Evolutionary conservation across 305 asterid genomes (phyloP).

Genomic region (Striga hermonthica): DNA sequence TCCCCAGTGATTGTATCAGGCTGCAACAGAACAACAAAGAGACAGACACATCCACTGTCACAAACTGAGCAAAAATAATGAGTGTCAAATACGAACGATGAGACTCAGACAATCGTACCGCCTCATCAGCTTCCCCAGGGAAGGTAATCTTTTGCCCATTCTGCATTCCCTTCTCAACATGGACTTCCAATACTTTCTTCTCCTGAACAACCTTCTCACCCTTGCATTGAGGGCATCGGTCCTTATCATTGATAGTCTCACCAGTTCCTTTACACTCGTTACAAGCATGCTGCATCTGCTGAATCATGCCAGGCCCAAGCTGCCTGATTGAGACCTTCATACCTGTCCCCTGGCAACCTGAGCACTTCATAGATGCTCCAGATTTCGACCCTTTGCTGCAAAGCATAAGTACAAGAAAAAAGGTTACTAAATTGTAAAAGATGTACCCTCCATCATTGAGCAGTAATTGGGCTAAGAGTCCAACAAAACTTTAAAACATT

Average conservation of each 20-base stretch:
- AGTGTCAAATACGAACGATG: not conserved
- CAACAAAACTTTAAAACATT: no score
- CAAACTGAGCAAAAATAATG: not conserved
- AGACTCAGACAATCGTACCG: conserved; percentile 38
- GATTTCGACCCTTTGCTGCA: conserved; percentile 60
- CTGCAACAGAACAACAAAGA: conserved; percentile 35
- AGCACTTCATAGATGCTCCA: conserved; percentile 50
- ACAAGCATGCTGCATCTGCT: conserved; percentile 66
- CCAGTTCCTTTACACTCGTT: conserved; percentile 59
- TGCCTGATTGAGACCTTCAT: conserved; percentile 59
- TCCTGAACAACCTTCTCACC: conserved; percentile 58
- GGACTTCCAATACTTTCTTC: conserved; percentile 61
- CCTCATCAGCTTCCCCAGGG: conserved; percentile 67
- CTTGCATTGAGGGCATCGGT: conserved; percentile 55
- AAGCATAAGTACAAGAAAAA: not conserved
- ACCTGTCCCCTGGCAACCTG: conserved; percentile 56
- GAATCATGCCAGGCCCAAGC: conserved; percentile 63
- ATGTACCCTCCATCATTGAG: no score
- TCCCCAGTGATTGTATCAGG: conserved; percentile 80
- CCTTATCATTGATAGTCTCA: conserved; percentile 51
- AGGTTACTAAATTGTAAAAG: not conserved
- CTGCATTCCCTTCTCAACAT: conserved; percentile 65
- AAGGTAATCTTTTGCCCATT: conserved; percentile 52
- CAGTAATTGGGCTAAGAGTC: no score
- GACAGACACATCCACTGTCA: not conserved